Evolutionary conservation across 495 filamentous ascomycete species (phyloP), one percentile per base, ranked within the genome.

Genomic region (Xylaria longipes): DNA sequence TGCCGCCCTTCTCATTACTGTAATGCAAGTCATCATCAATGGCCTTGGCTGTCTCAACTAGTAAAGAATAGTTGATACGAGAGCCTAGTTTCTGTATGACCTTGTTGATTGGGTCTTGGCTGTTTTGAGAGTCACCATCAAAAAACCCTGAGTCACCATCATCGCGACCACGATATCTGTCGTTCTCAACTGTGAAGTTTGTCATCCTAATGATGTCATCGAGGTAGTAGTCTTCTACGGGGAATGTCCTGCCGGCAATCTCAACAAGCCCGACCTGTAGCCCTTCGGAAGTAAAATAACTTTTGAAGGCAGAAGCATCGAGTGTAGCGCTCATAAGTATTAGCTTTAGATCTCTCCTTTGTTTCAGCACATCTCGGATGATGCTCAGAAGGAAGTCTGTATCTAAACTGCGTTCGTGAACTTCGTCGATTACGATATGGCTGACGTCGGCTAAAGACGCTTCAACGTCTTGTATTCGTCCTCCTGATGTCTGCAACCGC

Each of bases 311-410:
- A 3, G 88, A 86, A 12, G 97, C 95, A 80, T 99, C 96, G 3
- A 99, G 89, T 8, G 96, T 99, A 15, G 96, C 96, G 79, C 94
- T 97, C 97, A 99, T 99, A n/a, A 99, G 84, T 46, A 99, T 90
- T 50, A 99, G 89, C 80, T 94, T 97, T 9, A 99, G 82, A 71
- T 98, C 94, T 70, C 90, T 90, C 61, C 94, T 88, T 72, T 86
- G 83, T 56, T 86, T 87, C 50, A 98, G 79, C 54, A 98, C 92
- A 76, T 97, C 92, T 68, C 93, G 89, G n/a, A 98, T 82, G 31
- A 99, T 87, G 46, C 94, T 93, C 46, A 99, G 81, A 8, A 99
- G 86, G 78, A 99, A 97, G 78, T 99, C 96, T 1, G 95, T 98
- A 75, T 99, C 96, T 11, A 99, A 84, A 81, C 92, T 97, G 37